Base-by-base conservation (phyloP, 202 grass and related monocot species). In the Zoysia matrella region DNA sequence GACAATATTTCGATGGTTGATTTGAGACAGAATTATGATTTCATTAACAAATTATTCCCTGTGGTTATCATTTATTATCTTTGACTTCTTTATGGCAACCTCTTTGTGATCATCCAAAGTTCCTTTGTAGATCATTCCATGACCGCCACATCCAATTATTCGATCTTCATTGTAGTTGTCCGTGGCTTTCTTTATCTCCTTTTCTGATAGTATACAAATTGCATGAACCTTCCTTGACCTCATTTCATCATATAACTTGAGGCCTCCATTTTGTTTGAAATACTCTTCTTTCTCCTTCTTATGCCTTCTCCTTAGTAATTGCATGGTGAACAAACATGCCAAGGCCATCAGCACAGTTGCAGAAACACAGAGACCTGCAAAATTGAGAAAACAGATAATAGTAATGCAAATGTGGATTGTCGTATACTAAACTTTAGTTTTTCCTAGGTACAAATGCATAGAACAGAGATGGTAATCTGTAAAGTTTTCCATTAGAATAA, bases 41-140 rank as follows among this genome's bases (percentile, higher is more conserved):
- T 93, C 88, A 4, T 93, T 93, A 5, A 90, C 85, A 48, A 93
- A 93, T 56, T 90, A 85, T 74, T 82, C 85, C 14, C 60, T 79
- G 40, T 77, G 47, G 0, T 48, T 42, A 52, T 83, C 87, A 43
- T 88, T 22, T 5, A 79, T 79, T 76, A 82, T 14, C 62, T 81
- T 87, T 9, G 93, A 84, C 72, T 78, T 96, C 63, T 97, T 97
- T 70, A 97, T 89, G 11, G 93, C 90, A 6, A 97, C 90, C 11
- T 69, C 69, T 69, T 52, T 71, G 8, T 46, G 2, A 10, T 89
- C 81, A 8, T 89, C 66, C 42, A 97, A 57, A 2, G 41, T 80
- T 48, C 88, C 93, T 84, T 58, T 83, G 45, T 89, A 97, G 0
- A 97, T 88, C 11, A 52, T 78, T 7, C 90, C 94, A 8, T 78